phyloP scores from a whole-genome alignment of 2,329 filamentous ascomycete species.

The Pochonia chlamydosporia region DNA sequence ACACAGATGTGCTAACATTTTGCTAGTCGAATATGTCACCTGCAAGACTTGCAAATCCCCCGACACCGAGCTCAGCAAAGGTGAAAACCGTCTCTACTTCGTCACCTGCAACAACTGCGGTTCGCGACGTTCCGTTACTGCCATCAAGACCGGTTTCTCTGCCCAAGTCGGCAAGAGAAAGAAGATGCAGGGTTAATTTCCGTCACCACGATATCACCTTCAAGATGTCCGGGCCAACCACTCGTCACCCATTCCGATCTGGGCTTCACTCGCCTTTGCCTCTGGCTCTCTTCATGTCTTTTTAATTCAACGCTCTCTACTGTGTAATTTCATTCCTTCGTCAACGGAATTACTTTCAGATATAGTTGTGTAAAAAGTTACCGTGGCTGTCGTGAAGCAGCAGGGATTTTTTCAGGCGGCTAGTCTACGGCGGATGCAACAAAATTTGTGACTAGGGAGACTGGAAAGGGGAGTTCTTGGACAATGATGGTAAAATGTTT shows the following conservation, averaged over 20 bases:
- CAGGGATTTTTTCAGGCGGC: too few species aligned
- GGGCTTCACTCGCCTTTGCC: neutral
- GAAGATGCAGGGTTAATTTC: slow-evolving; percentile 75
- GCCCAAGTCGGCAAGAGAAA: slow-evolving; percentile 98
- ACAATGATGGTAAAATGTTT: neutral
- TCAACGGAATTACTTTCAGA: neutral
- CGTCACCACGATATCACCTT: slow-evolving; percentile 4
- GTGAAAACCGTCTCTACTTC: slow-evolving; percentile 98
- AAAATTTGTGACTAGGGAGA: neutral
- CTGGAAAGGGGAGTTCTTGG: neutral
- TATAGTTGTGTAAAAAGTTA: neutral
- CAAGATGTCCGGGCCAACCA: neutral
- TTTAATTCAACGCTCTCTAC: neutral
- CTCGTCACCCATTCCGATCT: neutral
- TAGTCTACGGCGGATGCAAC: too few species aligned
- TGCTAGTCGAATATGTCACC: slow-evolving; percentile 84
- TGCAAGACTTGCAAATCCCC: slow-evolving; percentile 97
- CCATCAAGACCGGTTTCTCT: slow-evolving; percentile 99
- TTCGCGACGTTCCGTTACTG: slow-evolving; percentile 80
- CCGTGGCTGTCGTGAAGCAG: too few species aligned
- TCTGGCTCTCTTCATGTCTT: neutral
- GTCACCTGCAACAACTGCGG: slow-evolving; percentile 87
- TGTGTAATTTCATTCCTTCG: neutral
- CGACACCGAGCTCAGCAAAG: slow-evolving; percentile 95
- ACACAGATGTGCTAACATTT: neutral